Evolutionary conservation across 2,329 filamentous ascomycete genomes (phyloP), one percentile per base, ranked within the genome.

Genomic region (Periconia sp.): DNA sequence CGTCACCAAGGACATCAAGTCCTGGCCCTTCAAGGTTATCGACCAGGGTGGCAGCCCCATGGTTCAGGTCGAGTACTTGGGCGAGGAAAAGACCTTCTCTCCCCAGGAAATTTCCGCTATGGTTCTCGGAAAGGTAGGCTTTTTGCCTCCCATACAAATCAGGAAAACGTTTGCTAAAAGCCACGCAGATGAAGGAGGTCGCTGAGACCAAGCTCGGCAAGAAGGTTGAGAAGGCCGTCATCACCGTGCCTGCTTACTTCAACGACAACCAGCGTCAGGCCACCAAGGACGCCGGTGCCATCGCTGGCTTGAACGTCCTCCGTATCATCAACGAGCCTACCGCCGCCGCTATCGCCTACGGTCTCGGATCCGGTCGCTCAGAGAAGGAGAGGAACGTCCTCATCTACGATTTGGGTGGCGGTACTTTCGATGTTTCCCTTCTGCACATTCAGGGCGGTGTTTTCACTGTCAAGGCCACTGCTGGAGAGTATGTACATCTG

Each of bases 301-400:
- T 99, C 74, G 82, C 93, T 72, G 94, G 93, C 69, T 88, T 99
- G 61, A 97, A 97, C 81, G 92, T 99, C 68, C 92, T 99, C 79
- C 92, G 94, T 85, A 97, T 99, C 82, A 97, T 99, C 83, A 99
- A 99, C 87, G 94, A 99, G 84, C 94, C 94, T 58, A 99, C 94
- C 61, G 94, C 94, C 67, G 94, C 94, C 59, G 94, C 94, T 70
- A 97, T 97, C 72, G 94, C 94, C 70, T 99, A 99, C 79, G 94
- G 94, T 85, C 90, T 99, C 58, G 92, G 92, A 74, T 84, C 91
- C 66, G 92, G 91, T 82, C 96, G 96, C 85, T 90, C 91, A 50
- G 90, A 90, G 78, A 96, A 96, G 85, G 94, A 97, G 86, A 91
- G 94, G 74, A 96, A 97, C 77, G 93, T 99, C 73, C 86, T 99